Percentiles rank a stretch among this genome's conserved stretches.
These are phyloP conservation scores for Boletus rufocinnamomeus DNA, from an alignment of 768 basidiomycete species.

Conservation along the genomic window DNA sequence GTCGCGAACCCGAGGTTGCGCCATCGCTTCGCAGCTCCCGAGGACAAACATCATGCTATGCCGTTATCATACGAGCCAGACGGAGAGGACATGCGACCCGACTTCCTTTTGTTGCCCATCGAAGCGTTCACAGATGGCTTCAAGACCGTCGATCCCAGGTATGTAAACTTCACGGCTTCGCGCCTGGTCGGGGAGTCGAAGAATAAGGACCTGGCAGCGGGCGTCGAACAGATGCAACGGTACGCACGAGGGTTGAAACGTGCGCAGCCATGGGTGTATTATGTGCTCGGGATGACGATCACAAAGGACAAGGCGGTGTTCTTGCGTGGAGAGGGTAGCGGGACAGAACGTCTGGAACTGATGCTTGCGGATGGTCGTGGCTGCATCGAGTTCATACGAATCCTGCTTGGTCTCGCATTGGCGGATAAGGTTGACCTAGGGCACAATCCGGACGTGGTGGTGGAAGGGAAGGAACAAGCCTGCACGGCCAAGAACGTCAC, in stretches of 20 bases:
- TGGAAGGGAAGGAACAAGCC: neutral
- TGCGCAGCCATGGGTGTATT: conserved; percentile 14
- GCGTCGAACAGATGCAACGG: conserved; percentile 6
- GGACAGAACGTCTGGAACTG: conserved; percentile 10
- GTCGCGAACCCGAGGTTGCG: neutral
- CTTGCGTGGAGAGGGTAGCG: neutral
- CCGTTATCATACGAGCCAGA: conserved; percentile 10
- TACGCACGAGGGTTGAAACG: too few species aligned
- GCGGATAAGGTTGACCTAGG: conserved; percentile 8
- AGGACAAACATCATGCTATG: neutral
- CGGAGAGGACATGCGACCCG: conserved; percentile 8
- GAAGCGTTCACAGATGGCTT: neutral
- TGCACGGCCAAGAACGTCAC: neutral
- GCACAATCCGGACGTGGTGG: neutral
- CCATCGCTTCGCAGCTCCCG: neutral
- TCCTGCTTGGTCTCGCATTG: conserved; percentile 15
- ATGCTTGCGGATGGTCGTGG: conserved; percentile 5
- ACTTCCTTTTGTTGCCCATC: conserved; percentile 13
- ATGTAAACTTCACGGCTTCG: too few species aligned
- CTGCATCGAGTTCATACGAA: conserved; percentile 11
- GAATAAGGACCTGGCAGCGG: neutral
- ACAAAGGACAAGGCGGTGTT: conserved; percentile 1
- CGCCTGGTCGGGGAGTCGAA: conserved; percentile 7
- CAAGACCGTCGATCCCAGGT: too few species aligned
- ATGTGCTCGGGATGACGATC: neutral